A percentile compares a stretch with the other conserved stretches of the same genome.
These are phyloP conservation scores for Psilocybe subaeruginosa DNA, from an alignment of 768 basidiomycete genomes.

Conservation along the genomic window DNA sequence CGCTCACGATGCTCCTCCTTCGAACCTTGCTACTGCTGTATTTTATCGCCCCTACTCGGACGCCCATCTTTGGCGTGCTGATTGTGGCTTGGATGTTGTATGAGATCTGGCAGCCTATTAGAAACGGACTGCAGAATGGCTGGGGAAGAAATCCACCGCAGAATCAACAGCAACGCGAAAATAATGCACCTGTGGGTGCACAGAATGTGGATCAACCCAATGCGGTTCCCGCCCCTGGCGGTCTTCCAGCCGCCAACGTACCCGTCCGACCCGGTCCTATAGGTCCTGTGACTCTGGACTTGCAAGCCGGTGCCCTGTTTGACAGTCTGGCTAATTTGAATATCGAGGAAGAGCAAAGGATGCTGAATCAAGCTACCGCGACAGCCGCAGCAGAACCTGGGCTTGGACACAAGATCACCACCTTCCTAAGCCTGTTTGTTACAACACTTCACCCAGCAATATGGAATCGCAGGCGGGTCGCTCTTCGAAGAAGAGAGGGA, in stretches of 20 bases:
- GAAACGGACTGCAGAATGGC: conserved; percentile 43
- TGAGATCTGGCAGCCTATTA: conserved; percentile 75
- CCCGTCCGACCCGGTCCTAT: conserved; percentile 16
- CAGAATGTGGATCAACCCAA: conserved; percentile 13
- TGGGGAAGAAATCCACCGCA: conserved; percentile 35
- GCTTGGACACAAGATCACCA: conserved; percentile 49
- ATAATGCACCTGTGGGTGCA: conserved; percentile 17
- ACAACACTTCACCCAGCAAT: conserved; percentile 73
- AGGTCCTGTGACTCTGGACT: conserved; percentile 29
- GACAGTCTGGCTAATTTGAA: conserved; percentile 61
- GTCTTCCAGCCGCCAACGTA: conserved; percentile 17
- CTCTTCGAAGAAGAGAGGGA: conserved; percentile 65
- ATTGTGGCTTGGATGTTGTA: conserved; percentile 73
- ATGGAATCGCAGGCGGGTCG: conserved; percentile 67
- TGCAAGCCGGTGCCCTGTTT: conserved; percentile 39
- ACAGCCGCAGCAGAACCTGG: conserved; percentile 44
- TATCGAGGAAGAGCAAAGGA: conserved; percentile 55
- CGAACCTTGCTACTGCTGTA: conserved; percentile 73
- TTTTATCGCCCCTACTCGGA: conserved; percentile 76
- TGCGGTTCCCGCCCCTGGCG: conserved; percentile 9
- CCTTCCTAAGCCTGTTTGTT: conserved; percentile 59
- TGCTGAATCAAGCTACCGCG: conserved; percentile 38
- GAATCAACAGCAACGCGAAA: conserved; percentile 23
- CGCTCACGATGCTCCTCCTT: conserved; percentile 66
- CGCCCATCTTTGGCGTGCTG: conserved; percentile 69